Evolutionary conservation across 805 yeast genomes (phyloP).

Genomic region (Spathaspora arborariae): DNA sequence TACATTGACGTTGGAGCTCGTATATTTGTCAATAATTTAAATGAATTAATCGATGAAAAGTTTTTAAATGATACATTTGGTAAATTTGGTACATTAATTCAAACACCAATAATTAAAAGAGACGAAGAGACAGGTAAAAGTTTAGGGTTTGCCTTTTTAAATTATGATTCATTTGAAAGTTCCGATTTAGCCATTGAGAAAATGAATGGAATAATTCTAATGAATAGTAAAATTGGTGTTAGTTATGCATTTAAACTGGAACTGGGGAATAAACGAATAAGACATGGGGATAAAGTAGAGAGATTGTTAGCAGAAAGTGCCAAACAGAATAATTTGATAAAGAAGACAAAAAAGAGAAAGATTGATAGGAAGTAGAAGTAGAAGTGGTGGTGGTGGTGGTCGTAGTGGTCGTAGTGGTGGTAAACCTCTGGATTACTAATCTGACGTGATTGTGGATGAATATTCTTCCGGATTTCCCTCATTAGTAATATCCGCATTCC

Average conservation of each 20-base stretch:
- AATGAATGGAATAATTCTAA: slow-evolving; percentile 64
- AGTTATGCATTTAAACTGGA: slow-evolving; percentile 71
- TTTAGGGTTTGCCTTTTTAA: slow-evolving; percentile 64
- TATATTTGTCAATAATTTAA: slow-evolving; percentile 56
- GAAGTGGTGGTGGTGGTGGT: neutral
- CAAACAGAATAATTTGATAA: neutral
- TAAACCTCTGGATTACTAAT: neutral
- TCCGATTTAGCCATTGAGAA: slow-evolving; percentile 70
- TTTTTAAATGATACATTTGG: slow-evolving; percentile 55
- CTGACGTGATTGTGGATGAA: neutral
- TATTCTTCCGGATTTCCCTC: neutral
- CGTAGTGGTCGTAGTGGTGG: neutral
- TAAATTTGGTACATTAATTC: slow-evolving; percentile 61
- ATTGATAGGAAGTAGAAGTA: too few species aligned
- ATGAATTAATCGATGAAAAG: slow-evolving; percentile 59
- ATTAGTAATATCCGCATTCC: too few species aligned
- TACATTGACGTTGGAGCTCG: slow-evolving; percentile 48
- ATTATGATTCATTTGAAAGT: slow-evolving; percentile 58
- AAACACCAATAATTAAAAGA: slow-evolving; percentile 47
- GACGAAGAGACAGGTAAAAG: slow-evolving; percentile 45
- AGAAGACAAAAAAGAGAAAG: neutral
- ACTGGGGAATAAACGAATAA: slow-evolving; percentile 35
- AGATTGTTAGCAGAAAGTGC: slow-evolving; percentile 67
- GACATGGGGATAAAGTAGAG: slow-evolving; percentile 80
- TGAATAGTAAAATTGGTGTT: slow-evolving; percentile 60